Evolutionary conservation across 2,329 filamentous ascomycete genomes (phyloP), one percentile per base, ranked within the genome.

Genomic region (Sarocladium oryzae): DNA sequence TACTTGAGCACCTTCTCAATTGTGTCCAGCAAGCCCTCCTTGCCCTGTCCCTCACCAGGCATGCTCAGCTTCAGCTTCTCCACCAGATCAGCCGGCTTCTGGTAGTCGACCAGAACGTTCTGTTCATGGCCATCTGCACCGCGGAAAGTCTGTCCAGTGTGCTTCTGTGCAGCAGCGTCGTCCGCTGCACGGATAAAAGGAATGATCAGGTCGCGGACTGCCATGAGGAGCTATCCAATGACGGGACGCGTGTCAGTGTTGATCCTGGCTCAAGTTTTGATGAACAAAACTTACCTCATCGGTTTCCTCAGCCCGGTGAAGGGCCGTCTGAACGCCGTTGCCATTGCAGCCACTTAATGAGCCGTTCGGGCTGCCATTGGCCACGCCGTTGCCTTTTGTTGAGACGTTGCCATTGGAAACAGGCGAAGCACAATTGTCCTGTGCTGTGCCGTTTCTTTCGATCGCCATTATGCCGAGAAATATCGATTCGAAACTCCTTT

Each of bases 1-100:
- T 95, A 90, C 56, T 81, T 77, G 37, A 97, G 75, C 18, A 96
- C 76, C 54, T 83, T 79, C 57, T 82, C 73, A 41, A 95, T 77
- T 2, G 81, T 81, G 30, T 82, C 76, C 24, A 96, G 71, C 28
- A 96, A 71, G 0, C 91, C 92, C 38, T 87, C 79, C 58, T 86
- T 86, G 1, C 84, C 86, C 55, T 71, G 72, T 7, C 80, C 84
- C 35, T 75, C 65, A 2, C 66, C 69, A 0, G 86, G 83, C 5
- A 89, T 70, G 6, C 78, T 68, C 36, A 88, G 71, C 10, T 76
- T 69, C 55, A 86, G 70, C 48, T 80, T 72, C 40, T 78, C 72
- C 2, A 71, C 65, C 13, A 85, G 67, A 16, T 79, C 74, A 33
- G 78, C 73, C 0, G 86, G 86, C 51, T 72, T 76, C 56, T 80